Evolutionary conservation across 2,329 filamentous ascomycete genomes (phyloP).

Genomic region (Chaetomiaceae sp.): DNA sequence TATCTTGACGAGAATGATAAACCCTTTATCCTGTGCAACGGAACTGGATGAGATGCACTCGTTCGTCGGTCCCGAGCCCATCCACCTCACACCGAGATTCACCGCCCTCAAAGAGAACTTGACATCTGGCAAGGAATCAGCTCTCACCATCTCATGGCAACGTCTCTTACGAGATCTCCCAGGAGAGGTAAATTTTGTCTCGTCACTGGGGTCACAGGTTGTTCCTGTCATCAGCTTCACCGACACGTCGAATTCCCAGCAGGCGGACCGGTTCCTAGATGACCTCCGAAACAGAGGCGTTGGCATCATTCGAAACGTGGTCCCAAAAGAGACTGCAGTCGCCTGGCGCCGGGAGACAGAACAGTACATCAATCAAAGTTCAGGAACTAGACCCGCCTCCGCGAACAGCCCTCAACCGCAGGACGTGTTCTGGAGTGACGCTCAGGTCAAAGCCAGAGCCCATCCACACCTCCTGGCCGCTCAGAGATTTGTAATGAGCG

Average conservation of each 20-base stretch:
- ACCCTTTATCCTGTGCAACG: slow-evolving; percentile 9
- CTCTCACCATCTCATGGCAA: slow-evolving; percentile 36
- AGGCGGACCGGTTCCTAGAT: slow-evolving; percentile 23
- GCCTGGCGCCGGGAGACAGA: slow-evolving; percentile 45
- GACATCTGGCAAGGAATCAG: slow-evolving; percentile 33
- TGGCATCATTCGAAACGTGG: slow-evolving; percentile 22
- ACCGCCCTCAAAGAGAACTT: slow-evolving; percentile 37
- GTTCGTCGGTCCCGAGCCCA: slow-evolving; percentile 31
- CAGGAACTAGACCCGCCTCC: slow-evolving; percentile 29
- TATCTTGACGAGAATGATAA: slow-evolving; percentile 18
- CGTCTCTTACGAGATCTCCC: slow-evolving; percentile 33
- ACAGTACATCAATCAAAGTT: slow-evolving; percentile 46
- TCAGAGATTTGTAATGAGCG: slow-evolving; percentile 43
- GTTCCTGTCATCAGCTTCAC: slow-evolving; percentile 38
- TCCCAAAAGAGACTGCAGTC: slow-evolving; percentile 25
- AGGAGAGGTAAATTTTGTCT: slow-evolving; percentile 33
- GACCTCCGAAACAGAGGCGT: slow-evolving; percentile 21
- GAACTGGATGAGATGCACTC: slow-evolving; percentile 24
- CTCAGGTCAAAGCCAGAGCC: slow-evolving; percentile 35
- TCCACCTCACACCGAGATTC: slow-evolving; percentile 38
- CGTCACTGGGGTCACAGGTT: slow-evolving; percentile 29
- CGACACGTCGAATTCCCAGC: slow-evolving; percentile 29
- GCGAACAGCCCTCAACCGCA: slow-evolving; percentile 30
- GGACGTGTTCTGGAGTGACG: slow-evolving; percentile 36
- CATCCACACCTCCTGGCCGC: slow-evolving; percentile 35